A percentile compares a stretch with the other conserved stretches of the same genome.
Evolutionary conservation across 495 filamentous ascomycete genomes (phyloP).

Genomic region (Annulohypoxylon bovei): DNA sequence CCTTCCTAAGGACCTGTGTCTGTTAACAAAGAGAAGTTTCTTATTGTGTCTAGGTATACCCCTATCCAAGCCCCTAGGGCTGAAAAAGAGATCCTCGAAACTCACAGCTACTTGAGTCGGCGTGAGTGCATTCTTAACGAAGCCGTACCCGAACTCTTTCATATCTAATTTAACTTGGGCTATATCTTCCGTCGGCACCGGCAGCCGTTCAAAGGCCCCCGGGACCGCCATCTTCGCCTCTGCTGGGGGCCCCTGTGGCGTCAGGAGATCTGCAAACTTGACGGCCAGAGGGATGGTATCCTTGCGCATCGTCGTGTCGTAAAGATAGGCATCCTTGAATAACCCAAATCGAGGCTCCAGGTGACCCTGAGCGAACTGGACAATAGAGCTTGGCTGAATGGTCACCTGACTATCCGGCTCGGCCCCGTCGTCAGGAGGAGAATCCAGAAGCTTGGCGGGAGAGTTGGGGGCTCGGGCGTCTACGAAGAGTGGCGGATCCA

Average conservation of each 20-base stretch:
- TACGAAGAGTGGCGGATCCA: background rate
- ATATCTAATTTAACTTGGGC: conserved; percentile 12
- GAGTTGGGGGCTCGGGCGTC: conserved; percentile 1
- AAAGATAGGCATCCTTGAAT: conserved; percentile 11
- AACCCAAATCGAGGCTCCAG: conserved; percentile 5
- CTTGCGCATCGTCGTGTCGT: conserved; percentile 1
- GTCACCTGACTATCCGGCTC: conserved; percentile 1
- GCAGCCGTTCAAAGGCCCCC: background rate
- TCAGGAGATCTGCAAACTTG: conserved; percentile 18
- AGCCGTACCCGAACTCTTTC: conserved; percentile 4
- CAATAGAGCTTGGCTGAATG: background rate
- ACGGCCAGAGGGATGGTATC: conserved; percentile 8
- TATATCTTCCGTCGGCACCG: conserved; percentile 10
- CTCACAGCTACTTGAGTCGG: conserved; percentile 9
- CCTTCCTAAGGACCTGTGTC: background rate
- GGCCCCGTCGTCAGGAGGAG: background rate
- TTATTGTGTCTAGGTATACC: background rate
- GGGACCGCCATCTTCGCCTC: background rate
- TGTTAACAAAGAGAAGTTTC: background rate
- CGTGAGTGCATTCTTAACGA: conserved; percentile 20
- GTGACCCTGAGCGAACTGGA: conserved; percentile 2
- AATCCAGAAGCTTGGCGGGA: conserved; percentile 3
- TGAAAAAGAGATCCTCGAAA: background rate
- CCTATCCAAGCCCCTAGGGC: background rate
- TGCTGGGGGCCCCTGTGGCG: background rate